Conservation (phyloP, 495 filamentous ascomycete species). For the Penicillium maclennaniae region DNA sequence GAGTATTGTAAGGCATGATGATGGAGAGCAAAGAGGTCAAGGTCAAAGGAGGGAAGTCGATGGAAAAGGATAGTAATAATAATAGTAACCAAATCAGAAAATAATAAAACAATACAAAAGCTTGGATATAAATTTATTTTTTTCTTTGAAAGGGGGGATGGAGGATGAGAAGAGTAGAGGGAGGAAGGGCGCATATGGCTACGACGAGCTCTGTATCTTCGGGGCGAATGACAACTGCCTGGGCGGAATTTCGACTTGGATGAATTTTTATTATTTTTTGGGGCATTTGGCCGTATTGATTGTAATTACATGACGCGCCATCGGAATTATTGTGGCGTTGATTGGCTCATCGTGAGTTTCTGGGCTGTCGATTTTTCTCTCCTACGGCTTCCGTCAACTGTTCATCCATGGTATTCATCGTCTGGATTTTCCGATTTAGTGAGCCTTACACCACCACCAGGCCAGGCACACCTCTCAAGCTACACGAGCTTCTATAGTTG, state of each 20-base stretch:
- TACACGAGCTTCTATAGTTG: background rate
- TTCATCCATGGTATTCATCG: conserved; percentile 6
- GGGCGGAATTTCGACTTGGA: conserved; percentile 25
- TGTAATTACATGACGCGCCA: conserved; percentile 7
- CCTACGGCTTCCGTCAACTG: conserved; percentile 1
- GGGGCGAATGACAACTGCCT: conserved; percentile 20
- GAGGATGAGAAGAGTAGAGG: conserved; percentile 7
- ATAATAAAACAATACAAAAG: conserved; percentile 17
- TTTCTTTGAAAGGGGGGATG: conserved; percentile 10
- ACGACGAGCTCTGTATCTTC: conserved; percentile 15
- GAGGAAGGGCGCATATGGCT: conserved; percentile 19
- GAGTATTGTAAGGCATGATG: conserved; percentile 92
- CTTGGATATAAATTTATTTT: background rate
- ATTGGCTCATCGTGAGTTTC: conserved; percentile 9
- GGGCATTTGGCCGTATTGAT: too few species aligned
- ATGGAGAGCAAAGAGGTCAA: conserved; percentile 3
- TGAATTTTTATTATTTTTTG: background rate
- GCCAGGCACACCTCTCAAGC: background rate
- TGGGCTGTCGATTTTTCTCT: conserved; percentile 2
- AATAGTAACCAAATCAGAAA: conserved; percentile 14
- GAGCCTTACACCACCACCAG: background rate
- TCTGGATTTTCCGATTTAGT: conserved; percentile 1
- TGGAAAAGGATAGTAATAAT: conserved; percentile 10
- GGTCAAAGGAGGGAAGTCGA: conserved; percentile 1
- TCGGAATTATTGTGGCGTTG: conserved; percentile 3